Evolutionary conservation across 2,329 filamentous ascomycete species (phyloP), one percentile per base, ranked within the genome.

Genomic region (Tympanopsis confertula): DNA sequence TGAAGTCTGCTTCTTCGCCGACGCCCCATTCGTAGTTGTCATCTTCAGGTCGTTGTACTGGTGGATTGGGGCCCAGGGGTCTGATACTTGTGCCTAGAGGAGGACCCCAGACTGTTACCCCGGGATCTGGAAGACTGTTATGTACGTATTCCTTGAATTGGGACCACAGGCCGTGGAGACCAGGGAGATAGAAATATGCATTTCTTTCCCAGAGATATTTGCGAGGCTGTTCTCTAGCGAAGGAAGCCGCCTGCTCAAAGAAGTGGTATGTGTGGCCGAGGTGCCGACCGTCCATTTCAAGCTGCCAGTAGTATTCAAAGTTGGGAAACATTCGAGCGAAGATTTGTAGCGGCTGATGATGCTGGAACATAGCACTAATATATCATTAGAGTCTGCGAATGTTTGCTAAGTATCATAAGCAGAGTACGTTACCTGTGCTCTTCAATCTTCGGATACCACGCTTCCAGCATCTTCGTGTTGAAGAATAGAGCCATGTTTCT

Each of bases 401-500:
- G n/a, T n/a, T n/a, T n/a, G n/a, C n/a, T n/a, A n/a, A n/a, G n/a
- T n/a, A n/a, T n/a, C n/a, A n/a, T n/a, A n/a, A n/a, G n/a, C n/a
- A n/a, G n/a, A n/a, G n/a, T n/a, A n/a, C n/a, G n/a, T n/a, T n/a
- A n/a, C 26, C 45, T 41, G 20, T 48, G 46, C 28, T 75, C 71
- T 51, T 76, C 70, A 2, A 80, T 66, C 18, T 67, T 69, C 1
- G 74, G 68, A 50, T 82, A 83, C 57, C 78, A 70, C 43, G 74
- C 62, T 38, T 62, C 59, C 70, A 83, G 79, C 52, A 79, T 74
- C 41, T 67, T 60, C 51, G 81, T 76, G 4, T 74, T 79, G 77
- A 77, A 83, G 7, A 82, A 60, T 0, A 71, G 74, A 19, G 71
- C 74, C 63, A 82, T 75, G 41, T 74, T 74, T 50, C 66, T 72